A percentile compares a stretch with the other conserved stretches of the same genome.
Conservation (phyloP, 1,139 yeast species). For the Yamadazyma aaseri region DNA sequence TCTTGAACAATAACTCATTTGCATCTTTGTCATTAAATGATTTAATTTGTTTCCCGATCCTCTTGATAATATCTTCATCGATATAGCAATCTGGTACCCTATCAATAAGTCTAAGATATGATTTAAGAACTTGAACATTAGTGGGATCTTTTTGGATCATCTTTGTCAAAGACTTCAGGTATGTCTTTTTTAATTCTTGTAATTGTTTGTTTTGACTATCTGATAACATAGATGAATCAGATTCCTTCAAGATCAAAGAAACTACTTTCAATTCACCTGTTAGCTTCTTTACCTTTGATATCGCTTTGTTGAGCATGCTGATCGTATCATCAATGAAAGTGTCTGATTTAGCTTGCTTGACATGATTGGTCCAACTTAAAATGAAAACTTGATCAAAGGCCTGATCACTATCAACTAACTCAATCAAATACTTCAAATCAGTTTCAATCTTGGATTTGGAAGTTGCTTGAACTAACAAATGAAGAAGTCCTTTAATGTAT, state of each 20-base stretch:
- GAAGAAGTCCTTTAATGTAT: conserved; percentile 20
- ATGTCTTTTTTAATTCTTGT: neutral
- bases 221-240: conserved; percentile 3
- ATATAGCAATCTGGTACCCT: neutral
- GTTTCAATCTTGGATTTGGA: conserved; percentile 51
- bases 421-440: conserved; percentile 26
- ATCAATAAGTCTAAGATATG: neutral
- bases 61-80: conserved; percentile 3
- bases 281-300: conserved; percentile 8
- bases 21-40: conserved; percentile 2
- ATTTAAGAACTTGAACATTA: neutral
- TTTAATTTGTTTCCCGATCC: conserved; percentile 4
- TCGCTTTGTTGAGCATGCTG: conserved; percentile 9
- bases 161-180: conserved; percentile 1
- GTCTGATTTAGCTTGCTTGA: conserved; percentile 23
- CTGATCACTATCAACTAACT: conserved; percentile 19
- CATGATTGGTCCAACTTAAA: conserved; percentile 30
- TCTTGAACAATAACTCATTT: conserved; percentile 8
- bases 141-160: neutral
- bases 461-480: conserved; percentile 48
- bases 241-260: conserved; percentile 6
- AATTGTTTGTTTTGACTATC: conserved; percentile 1
- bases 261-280: conserved; percentile 5
- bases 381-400: conserved; percentile 18
- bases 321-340: conserved; percentile 12